Conservation (phyloP, 306 rosid genomes). For the Glycine soja region DNA sequence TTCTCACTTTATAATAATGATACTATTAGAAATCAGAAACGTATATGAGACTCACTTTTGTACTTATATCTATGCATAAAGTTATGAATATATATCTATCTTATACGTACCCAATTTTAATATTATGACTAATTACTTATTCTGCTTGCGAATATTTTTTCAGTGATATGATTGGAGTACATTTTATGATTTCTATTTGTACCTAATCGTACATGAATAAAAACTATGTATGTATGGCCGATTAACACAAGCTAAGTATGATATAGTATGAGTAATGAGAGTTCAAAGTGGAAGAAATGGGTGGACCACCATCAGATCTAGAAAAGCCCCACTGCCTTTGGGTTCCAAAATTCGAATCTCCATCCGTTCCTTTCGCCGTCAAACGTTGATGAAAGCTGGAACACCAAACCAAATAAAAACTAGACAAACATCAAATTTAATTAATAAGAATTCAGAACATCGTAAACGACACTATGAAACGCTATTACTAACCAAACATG, state of each 20-base stretch:
- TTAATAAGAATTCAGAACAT: constrained; percentile 14
- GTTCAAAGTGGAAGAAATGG: neutral
- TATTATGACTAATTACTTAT: too few species aligned
- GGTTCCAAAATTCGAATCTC: constrained; percentile 33
- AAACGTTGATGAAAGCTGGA: constrained; percentile 46
- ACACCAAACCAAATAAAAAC: neutral
- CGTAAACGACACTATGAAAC: neutral
- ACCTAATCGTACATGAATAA: neutral
- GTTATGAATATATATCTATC: too few species aligned
- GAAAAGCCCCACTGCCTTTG: too few species aligned
- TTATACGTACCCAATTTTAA: too few species aligned
- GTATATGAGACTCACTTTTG: too few species aligned
- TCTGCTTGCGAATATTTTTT: too few species aligned
- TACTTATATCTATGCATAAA: too few species aligned
- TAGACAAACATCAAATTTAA: neutral
- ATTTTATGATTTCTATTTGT: too few species aligned
- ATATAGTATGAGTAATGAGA: neutral
- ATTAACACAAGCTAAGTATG: neutral
- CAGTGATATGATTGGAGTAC: too few species aligned
- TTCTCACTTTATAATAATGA: too few species aligned
- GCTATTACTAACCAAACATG: constrained; percentile 32
- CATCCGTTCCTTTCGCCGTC: constrained; percentile 55
- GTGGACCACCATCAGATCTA: neutral
- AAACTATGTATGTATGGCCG: too few species aligned
- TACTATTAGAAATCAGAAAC: too few species aligned